Evolutionary conservation across 371 early-diverging fungal genomes (phyloP), one percentile per base, ranked within the genome.

Genomic region (Thermomucor indicae-seudaticae): DNA sequence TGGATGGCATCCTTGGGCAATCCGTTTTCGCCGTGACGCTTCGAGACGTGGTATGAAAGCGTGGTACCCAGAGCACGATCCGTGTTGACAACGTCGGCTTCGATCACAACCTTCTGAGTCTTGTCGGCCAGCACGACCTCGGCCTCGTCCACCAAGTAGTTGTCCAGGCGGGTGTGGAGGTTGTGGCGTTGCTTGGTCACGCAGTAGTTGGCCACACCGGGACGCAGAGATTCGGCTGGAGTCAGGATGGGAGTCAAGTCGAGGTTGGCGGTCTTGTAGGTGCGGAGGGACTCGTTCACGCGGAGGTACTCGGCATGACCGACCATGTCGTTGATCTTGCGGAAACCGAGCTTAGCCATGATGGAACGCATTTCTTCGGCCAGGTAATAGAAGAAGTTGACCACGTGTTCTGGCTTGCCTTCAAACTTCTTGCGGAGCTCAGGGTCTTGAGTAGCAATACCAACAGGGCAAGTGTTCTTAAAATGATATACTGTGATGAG

Each of bases 401-500:
- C 79, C 25, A 96, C 95, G 53, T 97, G 89, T 64, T 97, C 98
- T 22, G 98, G 95, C 51, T 80, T 74, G 16, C 98, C 98, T 46
- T 78, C 84, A 64, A 97, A 97, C 80, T 94, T 96, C 53, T 85
- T 84, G 30, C 98, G 90, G 43, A 97, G 80, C 46, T 78, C 86
- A 11, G 93, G 91, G 62, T 97, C 98, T 78, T 97, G 98, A 5
- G 98, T 97, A 24, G 98, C 98, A 60, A 97, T 86, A 61, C 98
- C 98, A 31, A 96, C 96, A 12, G 98, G 93, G 58, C 98, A 97
- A 53, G 94, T 95, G 72, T 96, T 96, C 51, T 51, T 34, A 14
- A 32, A 3, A 22, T 32, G n/a, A 14, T 32, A 1, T 14, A 16
- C 28, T 35, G 14, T 10, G n/a, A 38, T 5, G n/a, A 29, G 3